Base-by-base conservation (phyloP, 2,329 filamentous ascomycete genomes). In the Cadophora gregata region DNA sequence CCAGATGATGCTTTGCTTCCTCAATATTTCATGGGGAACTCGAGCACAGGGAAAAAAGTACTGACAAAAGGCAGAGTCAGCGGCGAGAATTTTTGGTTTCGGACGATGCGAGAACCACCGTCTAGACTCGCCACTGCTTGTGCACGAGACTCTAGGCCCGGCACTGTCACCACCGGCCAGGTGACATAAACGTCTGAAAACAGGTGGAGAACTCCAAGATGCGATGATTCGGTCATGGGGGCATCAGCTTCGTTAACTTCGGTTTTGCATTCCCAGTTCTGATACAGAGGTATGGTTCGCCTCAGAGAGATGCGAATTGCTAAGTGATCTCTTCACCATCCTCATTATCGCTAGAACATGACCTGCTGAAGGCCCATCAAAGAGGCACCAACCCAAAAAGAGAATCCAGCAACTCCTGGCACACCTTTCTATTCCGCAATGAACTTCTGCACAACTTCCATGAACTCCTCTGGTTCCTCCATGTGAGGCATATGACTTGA, bases 381-480 rank as follows among this genome's bases (percentile, higher is more conserved):
- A n/a, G 10, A 21, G 21, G 5, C 19, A 47, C 21, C 42, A 47
- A 21, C 42, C 19, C 19, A 21, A 16, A 21, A 16, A 1, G 19
- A 10, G 42, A 21, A n/a, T 21, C 21, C 19, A n/a, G 19, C 42
- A n/a, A 47, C 21, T 38, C 25, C 25, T 42, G 24, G 8, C 10
- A 56, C 10, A 19, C 33, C 27, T 42, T 25, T 36, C 59, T 62
- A 55, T 31, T 48, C 59, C 24, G 45, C 59, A 58, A 72, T 61
- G 69, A 80, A 81, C 29, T 72, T 70, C 4, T 73, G 74, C 16
- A 80, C 72, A 38, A 78, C 75, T 31, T 70, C 63, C 62, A 79
- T 69, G 65, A 76, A 81, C 47, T 70, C 70, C 29, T 80, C 77
- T 10, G 74, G 77, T 68, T 80, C 76, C 71, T 82, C 80, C 55